phyloP scores from a whole-genome alignment of 352 stramenopile genomes.

The Phytophthora foliorum region DNA sequence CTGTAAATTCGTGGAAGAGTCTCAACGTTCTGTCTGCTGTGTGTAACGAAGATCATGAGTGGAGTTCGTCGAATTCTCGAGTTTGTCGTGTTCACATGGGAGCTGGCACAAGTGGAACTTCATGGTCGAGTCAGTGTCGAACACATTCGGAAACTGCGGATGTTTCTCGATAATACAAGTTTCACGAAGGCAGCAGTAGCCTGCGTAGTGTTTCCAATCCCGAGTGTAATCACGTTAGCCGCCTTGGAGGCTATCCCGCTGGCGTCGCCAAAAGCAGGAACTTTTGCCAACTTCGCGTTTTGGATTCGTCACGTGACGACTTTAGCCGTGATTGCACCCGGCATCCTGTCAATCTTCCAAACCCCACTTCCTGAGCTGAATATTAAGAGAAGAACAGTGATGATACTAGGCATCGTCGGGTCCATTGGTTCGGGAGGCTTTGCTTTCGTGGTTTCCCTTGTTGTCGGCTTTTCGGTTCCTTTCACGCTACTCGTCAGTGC shows the following conservation, averaged over 20 bases:
- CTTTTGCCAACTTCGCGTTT: conserved; percentile 5
- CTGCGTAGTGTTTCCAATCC: conserved; percentile 15
- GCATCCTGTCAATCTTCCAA: neutral
- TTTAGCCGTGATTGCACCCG: conserved; percentile 1
- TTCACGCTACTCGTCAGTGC: conserved; percentile 8
- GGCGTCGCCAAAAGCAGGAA: neutral
- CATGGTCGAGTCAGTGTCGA: conserved; percentile 4
- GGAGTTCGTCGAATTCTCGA: neutral
- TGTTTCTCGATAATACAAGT: conserved; percentile 4
- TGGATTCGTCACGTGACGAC: conserved; percentile 1
- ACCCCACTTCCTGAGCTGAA: conserved; percentile 8
- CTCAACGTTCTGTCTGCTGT: too few species aligned
- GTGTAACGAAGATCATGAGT: neutral
- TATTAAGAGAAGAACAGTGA: neutral
- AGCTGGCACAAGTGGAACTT: conserved; percentile 20
- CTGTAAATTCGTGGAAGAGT: too few species aligned
- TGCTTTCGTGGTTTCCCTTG: conserved; percentile 5
- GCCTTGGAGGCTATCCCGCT: conserved; percentile 4
- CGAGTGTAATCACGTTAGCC: neutral
- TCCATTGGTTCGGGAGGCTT: neutral
- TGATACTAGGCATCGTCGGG: neutral
- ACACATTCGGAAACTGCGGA: conserved; percentile 1
- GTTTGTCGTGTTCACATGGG: neutral
- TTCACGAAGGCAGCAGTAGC: neutral
- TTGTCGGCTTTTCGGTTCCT: conserved; percentile 11